Base-by-base conservation (phyloP, 441 rosid genomes). In the Pelargonium australe region DNA sequence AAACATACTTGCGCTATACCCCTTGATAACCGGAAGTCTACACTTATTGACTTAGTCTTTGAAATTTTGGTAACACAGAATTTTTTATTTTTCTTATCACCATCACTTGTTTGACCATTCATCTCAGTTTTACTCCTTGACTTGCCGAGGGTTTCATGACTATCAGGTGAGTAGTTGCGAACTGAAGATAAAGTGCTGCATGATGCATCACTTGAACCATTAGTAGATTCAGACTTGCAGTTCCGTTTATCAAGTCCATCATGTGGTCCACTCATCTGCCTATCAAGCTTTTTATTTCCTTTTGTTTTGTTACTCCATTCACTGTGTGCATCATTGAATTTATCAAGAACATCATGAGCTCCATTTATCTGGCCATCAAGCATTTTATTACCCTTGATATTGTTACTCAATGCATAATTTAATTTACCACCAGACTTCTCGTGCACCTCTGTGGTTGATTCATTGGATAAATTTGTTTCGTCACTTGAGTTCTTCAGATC, bases 11-110 rank as follows among this genome's bases (percentile, higher is more conserved):
- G 97, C 17, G 98, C 95, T 80, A 92, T 95, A 74, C 99, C 99
- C 84, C 95, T 86, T 73, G 99, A 95, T 55, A 92, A 85, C 66
- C 99, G 89, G 65, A 95, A 87, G 83, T 92, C 98, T 71, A 95
- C 89, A 70, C 89, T 95, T 74, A 92, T 90, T 41, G 99, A 89
- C 72, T 87, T 85, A 68, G 79, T 77, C 81, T 86, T 91, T 67
- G 97, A 86, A 73, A 87, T 75, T 81, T 79, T 87, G 66, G 95
- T 79, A 45, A 85, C 85, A 81, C 83, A 80, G 70, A 82, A 81
- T 74, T 87, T 87, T 73, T 84, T 90, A 71, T 58, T 84, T 76
- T 67, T 83, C 89, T 80, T 89, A 68, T 51, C 65, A 68, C 76
- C 90, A 58, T 84, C 88, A 53, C 70, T 69, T 60, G 43, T 77